These are phyloP conservation scores for Pugionium cornutum DNA, from an alignment of 345 rosid species.

Conservation along the genomic window DNA sequence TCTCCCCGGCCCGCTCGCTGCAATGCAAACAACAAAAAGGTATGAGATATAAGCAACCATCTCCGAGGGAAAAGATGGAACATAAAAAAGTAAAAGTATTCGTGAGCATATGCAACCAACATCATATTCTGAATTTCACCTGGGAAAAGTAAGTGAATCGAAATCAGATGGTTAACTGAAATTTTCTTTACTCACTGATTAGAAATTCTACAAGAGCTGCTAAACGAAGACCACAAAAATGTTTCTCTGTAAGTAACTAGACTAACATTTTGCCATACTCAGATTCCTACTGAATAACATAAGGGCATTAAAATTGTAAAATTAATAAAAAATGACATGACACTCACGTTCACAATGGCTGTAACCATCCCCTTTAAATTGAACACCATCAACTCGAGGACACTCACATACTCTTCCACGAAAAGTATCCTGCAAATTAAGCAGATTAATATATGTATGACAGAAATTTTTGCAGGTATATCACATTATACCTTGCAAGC, in stretches of 20 bases:
- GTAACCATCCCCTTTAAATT: constrained; percentile 96
- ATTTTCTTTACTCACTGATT: background rate
- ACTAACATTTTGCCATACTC: background rate
- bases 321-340: background rate
- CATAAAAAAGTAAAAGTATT: background rate
- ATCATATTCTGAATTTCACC: background rate
- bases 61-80: background rate
- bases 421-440: constrained; percentile 74
- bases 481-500: constrained; percentile 81
- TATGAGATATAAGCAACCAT: background rate
- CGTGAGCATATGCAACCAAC: background rate
- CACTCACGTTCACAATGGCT: constrained; percentile 84
- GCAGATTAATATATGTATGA: background rate
- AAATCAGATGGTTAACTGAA: background rate
- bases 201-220: background rate
- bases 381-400: constrained; percentile 89
- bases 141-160: background rate
- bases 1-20: constrained; percentile 69
- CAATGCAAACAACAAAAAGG: constrained; percentile 19
- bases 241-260: background rate
- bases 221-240: too few relatives aligned
- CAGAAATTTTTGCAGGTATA: background rate
- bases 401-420: constrained; percentile 96
- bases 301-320: background rate
- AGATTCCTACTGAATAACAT: background rate